Evolutionary conservation across 306 rosid genomes (phyloP).

Genomic region (Arachis stenosperma): DNA sequence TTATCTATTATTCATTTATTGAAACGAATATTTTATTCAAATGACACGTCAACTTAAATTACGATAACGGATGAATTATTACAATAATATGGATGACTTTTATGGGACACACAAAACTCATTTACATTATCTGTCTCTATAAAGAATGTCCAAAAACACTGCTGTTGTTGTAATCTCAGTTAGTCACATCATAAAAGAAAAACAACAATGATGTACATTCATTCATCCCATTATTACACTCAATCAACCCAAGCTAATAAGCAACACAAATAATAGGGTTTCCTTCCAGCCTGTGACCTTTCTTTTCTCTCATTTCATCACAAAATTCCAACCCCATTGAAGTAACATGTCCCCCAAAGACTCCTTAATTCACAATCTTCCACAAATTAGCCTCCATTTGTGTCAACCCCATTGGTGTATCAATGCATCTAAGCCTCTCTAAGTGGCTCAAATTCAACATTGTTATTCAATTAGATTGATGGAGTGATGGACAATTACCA

Average conservation of each 20-base stretch:
- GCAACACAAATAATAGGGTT: conserved; percentile 36
- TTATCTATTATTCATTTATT: no score
- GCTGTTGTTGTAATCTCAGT: conserved; percentile 56
- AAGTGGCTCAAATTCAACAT: conserved; percentile 38
- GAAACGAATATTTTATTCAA: no score
- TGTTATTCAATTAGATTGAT: conserved; percentile 34
- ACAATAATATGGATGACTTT: not conserved
- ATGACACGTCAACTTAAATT: no score
- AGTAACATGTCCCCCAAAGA: conserved; percentile 46
- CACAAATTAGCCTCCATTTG: conserved; percentile 26
- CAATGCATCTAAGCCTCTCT: conserved; percentile 16
- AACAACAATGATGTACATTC: not conserved
- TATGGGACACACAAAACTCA: not conserved
- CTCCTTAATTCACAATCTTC: conserved; percentile 14
- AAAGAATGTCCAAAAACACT: conserved; percentile 50
- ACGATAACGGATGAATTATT: no score
- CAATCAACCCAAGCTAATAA: conserved; percentile 20
- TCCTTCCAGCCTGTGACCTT: conserved; percentile 41
- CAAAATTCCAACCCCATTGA: conserved; percentile 46
- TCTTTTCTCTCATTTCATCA: conserved; percentile 43
- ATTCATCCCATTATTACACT: conserved; percentile 38
- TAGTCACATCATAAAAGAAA: conserved; percentile 59
- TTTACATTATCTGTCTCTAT: conserved; percentile 36
- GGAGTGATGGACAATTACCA: conserved; percentile 33
- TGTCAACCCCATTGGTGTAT: conserved; percentile 37